Base-by-base conservation (phyloP, 1,284 basidiomycete genomes). In the Exobasidium rhododendri region DNA sequence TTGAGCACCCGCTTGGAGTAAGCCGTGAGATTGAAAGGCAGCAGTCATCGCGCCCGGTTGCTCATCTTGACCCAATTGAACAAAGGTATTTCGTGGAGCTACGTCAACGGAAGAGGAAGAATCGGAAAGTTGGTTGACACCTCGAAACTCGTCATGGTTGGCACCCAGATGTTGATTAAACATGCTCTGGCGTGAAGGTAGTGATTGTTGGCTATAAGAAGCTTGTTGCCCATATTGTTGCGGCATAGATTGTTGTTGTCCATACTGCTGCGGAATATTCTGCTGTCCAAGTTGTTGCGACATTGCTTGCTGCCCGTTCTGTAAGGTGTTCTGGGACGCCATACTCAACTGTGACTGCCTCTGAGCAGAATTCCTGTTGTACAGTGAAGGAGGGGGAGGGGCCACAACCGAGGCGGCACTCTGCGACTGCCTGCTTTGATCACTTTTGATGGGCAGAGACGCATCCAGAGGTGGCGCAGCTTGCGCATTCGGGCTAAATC, bases 1-100 rank as follows among this genome's bases (percentile, higher is more conserved):
- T 77, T 94, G 91, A 69, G 97, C 85, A 32, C 94, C 94, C 49
- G 92, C 92, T 64, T 92, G 93, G 44, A 99, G 85, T 13, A 99
- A 83, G 7, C 94, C 94, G 68, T 96, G 92, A 2, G 94, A 92
- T 0, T 90, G 89, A 79, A 96, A 96, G 2, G 92, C 70, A 50
- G 75, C 69, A 44, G 73, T 74, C 64, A 76, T 71, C 6, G 68
- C 67, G n/a, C 71, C 73, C 2, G 74, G 73, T 61, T 70, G 71
- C 40, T 78, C 76, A 14, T 78, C 71, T 6, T 64, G 65, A 28
- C 68, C 65, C 30, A 79, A 71, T 45, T 70, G 64, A 47, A 79
- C 63, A 62, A 79, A 76, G 1, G 77, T 78, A 56, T 70, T 59
- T 20, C 35, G 7, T 17, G 7, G 35, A 40, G 35, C 10, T 40